Conservation (phyloP, 2,329 filamentous ascomycete species). For the Madurella mycetomatis region DNA sequence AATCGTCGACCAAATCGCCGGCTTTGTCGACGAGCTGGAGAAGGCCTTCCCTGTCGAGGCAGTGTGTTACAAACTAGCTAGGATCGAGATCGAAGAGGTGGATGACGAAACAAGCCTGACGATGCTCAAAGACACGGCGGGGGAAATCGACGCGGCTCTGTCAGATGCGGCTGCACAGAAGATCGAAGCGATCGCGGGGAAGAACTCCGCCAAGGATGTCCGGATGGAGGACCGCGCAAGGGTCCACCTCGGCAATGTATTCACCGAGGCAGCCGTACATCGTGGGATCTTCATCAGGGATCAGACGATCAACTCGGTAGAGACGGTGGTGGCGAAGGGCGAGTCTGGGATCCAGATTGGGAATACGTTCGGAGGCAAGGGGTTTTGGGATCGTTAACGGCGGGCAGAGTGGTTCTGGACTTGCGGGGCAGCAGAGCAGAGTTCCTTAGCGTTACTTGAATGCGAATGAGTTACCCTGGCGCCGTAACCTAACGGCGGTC, state of each 20-base stretch:
- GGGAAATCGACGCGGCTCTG: conserved; percentile 14
- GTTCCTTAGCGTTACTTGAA: too few species aligned
- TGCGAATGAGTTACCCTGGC: too few species aligned
- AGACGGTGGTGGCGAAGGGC: conserved; percentile 5
- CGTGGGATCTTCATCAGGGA: not conserved
- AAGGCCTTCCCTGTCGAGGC: conserved; percentile 22
- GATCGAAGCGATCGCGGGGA: conserved; percentile 1
- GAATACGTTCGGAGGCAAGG: not conserved
- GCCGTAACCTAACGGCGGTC: too few species aligned
- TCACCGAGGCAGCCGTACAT: not conserved
- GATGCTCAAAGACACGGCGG: conserved; percentile 15
- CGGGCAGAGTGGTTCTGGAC: too few species aligned
- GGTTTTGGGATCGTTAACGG: not conserved
- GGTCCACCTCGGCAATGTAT: conserved; percentile 6
- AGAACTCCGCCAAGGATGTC: conserved; percentile 7
- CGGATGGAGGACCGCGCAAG: conserved; percentile 1
- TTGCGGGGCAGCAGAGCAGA: too few species aligned
- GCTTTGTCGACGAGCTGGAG: conserved; percentile 27
- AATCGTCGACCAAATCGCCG: conserved; percentile 23
- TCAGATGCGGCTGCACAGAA: conserved; percentile 11
- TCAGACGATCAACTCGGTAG: conserved; percentile 4
- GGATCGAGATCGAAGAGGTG: conserved; percentile 25
- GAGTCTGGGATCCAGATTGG: conserved; percentile 4
- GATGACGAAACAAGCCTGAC: conserved; percentile 24
- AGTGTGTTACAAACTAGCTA: conserved; percentile 15